These are phyloP conservation scores for Capronia coronata DNA, from an alignment of 2,329 filamentous ascomycete species.

Conservation along the genomic window DNA sequence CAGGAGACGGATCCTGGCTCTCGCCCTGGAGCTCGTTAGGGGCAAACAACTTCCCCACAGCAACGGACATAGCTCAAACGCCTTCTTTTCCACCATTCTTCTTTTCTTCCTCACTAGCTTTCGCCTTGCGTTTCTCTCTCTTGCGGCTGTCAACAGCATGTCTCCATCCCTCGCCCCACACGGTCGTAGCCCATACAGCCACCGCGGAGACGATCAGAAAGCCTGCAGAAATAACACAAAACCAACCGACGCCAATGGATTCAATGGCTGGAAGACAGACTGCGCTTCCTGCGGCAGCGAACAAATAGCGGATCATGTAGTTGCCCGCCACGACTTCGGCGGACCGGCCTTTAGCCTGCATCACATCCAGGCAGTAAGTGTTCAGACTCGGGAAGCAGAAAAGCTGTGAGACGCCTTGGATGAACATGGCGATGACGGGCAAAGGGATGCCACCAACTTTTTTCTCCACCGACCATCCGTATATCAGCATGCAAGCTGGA, in stretches of 20 bases:
- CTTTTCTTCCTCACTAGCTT: conserved; percentile 22
- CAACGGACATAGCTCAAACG: conserved; percentile 1
- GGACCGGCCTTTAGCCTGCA: conserved; percentile 55
- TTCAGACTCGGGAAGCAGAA: conserved; percentile 71
- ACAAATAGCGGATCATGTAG: conserved; percentile 70
- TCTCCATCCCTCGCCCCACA: conserved; percentile 49
- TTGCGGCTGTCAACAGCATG: conserved; percentile 48
- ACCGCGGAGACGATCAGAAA: conserved; percentile 49
- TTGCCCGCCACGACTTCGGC: conserved; percentile 74
- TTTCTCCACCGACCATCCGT: conserved; percentile 59
- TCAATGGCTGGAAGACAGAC: conserved; percentile 69
- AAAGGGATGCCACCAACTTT: conserved; percentile 49
- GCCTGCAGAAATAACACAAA: conserved; percentile 60
- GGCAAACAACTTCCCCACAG: no score
- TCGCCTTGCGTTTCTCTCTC: conserved; percentile 33
- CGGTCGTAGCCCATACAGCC: conserved; percentile 44
- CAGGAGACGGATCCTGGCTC: no score
- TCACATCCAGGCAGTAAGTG: conserved; percentile 76
- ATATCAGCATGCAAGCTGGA: conserved; percentile 60
- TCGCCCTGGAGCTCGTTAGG: no score
- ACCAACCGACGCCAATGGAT: conserved; percentile 72
- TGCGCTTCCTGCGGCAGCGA: conserved; percentile 64
- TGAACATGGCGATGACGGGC: conserved; percentile 66
- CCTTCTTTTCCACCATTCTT: conserved; percentile 12
- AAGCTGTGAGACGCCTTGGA: conserved; percentile 66